Percentiles rank a stretch among this genome's conserved stretches.
Conservation (phyloP, 371 early-diverging fungal species). For the Zopfochytrium polystomum region DNA sequence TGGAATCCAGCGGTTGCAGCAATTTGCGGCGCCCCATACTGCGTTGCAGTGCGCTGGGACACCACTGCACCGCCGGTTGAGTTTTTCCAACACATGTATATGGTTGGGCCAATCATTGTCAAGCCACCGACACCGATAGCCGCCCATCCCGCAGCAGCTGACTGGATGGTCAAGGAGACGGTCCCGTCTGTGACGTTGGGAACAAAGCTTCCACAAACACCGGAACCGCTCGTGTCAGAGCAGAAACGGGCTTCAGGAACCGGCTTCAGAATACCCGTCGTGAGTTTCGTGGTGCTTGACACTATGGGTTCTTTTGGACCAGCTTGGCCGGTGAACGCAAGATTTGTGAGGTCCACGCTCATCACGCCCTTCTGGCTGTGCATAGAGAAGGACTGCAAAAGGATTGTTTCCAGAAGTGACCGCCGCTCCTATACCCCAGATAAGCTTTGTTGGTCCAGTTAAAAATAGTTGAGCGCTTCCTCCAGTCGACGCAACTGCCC, state of each 20-base stretch:
- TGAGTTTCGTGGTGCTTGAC: not conserved
- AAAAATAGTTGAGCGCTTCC: not conserved
- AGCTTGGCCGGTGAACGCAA: not conserved
- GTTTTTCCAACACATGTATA: constrained; percentile 31
- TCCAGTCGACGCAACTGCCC: not conserved
- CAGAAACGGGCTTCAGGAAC: not conserved
- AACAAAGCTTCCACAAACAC: not conserved
- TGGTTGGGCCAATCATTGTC: constrained; percentile 24
- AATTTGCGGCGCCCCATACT: constrained; percentile 5
- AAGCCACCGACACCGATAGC: constrained; percentile 25
- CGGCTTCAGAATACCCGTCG: not conserved
- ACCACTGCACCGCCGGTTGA: not conserved
- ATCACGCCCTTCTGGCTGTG: not conserved
- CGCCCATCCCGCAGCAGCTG: constrained; percentile 20
- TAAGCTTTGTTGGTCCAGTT: not conserved
- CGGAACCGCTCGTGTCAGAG: not conserved
- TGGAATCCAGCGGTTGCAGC: too few relatives aligned
- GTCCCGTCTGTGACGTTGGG: not conserved
- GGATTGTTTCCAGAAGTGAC: too few relatives aligned
- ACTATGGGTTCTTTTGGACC: not conserved
- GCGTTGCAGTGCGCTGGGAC: constrained; percentile 11
- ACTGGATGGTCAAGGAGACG: constrained; percentile 10
- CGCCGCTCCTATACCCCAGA: not conserved
- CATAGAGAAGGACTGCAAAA: not conserved
- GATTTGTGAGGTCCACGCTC: not conserved